Evolutionary conservation across 1,284 basidiomycete species (phyloP), one percentile per base, ranked within the genome.

Genomic region (Ceratobasidium papillatum): DNA sequence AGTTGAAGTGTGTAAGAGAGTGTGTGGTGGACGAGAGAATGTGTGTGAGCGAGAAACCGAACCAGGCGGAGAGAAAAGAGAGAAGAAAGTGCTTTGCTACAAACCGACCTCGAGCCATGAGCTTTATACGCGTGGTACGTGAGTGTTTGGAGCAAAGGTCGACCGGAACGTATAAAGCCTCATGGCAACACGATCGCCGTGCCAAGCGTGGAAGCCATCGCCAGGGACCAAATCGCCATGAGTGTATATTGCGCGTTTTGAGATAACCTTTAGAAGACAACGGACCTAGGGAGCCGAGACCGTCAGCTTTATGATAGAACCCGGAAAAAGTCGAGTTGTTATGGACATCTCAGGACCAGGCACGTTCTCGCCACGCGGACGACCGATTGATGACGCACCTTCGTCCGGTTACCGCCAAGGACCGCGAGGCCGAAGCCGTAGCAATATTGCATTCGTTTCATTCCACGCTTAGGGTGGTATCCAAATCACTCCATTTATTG

Each of bases 61-160:
- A 51, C 62, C 43, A 64, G 62, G n/a, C 45, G 43, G 62, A 49
- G 61, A 45, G 25, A 63, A n/a, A 64, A 25, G 22, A 64, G 62
- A 64, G 27, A 64, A n/a, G 7, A 63, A 11, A 58, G 45, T 49
- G 30, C 30, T 64, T 64, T 64, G 62, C 4, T 32, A 34, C 45
- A 51, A 32, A 2, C 27, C 7, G 45, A 9, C 32, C 5, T 32
- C 22, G 5, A 36, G 30, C 11, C 19, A 17, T 9, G 12, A 5
- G 19, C n/a, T 65, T 65, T 65, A 65, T 65, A 51, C 45, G 8
- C 45, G 8, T 27, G 12, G 36, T 11, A 25, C 11, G 8, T 4
- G 2, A 25, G 25, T 14, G 30, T 34, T 47, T 2, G 25, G 41
- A 30, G n/a, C 14, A 47, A 22, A 36, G 34, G 25, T 19, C 12